Conservation (phyloP, 257 asterid species). For the Parsonsia alboflavescens region DNA sequence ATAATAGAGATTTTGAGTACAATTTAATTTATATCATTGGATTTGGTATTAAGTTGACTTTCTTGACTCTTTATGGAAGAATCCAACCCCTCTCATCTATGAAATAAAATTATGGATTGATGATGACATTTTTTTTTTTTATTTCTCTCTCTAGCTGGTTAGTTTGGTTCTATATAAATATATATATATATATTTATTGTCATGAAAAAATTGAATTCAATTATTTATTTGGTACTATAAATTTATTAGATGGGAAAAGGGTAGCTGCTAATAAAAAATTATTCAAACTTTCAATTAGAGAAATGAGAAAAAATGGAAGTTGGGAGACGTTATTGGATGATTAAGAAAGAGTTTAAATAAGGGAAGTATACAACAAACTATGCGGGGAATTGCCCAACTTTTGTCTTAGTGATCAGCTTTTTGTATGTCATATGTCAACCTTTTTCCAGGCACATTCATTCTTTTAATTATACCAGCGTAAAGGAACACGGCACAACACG, state of each 20-base stretch:
- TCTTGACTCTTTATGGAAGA: not conserved
- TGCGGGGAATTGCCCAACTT: not conserved
- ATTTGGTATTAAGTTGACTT: conserved; percentile 5
- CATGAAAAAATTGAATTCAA: too few species aligned
- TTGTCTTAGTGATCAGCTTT: conserved; percentile 37
- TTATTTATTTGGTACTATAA: too few species aligned
- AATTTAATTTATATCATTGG: not conserved
- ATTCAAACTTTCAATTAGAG: too few species aligned
- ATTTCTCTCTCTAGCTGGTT: too few species aligned
- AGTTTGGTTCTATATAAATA: too few species aligned
- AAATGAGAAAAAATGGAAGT: not conserved
- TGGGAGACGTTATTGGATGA: not conserved
- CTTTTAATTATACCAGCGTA: conserved; percentile 24
- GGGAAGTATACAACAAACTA: too few species aligned
- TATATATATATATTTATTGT: too few species aligned
- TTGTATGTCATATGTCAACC: conserved; percentile 39
- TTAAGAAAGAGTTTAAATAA: not conserved
- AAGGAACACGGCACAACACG: not conserved
- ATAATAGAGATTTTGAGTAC: too few species aligned
- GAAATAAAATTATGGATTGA: too few species aligned
- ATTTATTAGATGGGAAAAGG: too few species aligned
- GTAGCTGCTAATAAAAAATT: too few species aligned
- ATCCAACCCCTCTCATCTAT: too few species aligned
- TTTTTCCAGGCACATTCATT: conserved; percentile 40
- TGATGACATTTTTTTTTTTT: not conserved